Percentiles rank a stretch among this genome's conserved stretches.
These are phyloP conservation scores for Agastache rugosa DNA, from an alignment of 257 asterid species.

Conservation along the genomic window DNA sequence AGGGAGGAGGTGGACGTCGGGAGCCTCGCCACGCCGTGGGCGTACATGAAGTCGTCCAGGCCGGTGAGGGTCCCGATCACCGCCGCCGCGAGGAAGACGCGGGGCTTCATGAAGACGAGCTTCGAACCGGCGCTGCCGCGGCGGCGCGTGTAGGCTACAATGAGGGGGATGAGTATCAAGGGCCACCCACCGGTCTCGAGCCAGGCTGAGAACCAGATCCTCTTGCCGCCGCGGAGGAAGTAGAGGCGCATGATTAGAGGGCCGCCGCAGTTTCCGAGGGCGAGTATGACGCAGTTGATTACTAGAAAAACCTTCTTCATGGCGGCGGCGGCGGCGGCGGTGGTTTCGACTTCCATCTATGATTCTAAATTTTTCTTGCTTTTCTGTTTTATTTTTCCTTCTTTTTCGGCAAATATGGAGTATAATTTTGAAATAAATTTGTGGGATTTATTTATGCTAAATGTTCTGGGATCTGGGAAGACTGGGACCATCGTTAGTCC, in stretches of 20 bases:
- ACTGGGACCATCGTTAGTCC: neutral
- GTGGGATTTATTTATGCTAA: neutral
- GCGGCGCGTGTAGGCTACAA: constrained; percentile 44
- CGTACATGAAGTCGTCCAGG: constrained; percentile 44
- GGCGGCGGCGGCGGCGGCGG: neutral
- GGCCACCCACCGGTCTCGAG: constrained; percentile 54
- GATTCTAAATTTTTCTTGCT: neutral
- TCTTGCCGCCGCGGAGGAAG: constrained; percentile 27
- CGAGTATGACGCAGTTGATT: constrained; percentile 26
- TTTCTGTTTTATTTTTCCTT: neutral
- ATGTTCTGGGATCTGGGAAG: neutral
- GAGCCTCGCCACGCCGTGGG: constrained; percentile 23
- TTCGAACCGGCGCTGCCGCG: constrained; percentile 14
- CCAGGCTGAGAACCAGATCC: constrained; percentile 30
- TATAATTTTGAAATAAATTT: too few relatives aligned
- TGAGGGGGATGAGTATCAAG: constrained; percentile 44
- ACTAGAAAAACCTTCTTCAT: neutral
- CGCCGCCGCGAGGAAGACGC: constrained; percentile 35
- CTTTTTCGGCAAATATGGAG: neutral
- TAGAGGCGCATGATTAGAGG: constrained; percentile 35
- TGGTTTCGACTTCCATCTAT: neutral
- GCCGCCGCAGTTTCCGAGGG: constrained; percentile 36
- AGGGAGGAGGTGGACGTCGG: constrained; percentile 29
- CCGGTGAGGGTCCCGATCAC: constrained; percentile 47
- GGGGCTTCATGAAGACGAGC: constrained; percentile 40